These are phyloP conservation scores for Massarina eburnea DNA, from an alignment of 2,329 filamentous ascomycete species.

Conservation along the genomic window DNA sequence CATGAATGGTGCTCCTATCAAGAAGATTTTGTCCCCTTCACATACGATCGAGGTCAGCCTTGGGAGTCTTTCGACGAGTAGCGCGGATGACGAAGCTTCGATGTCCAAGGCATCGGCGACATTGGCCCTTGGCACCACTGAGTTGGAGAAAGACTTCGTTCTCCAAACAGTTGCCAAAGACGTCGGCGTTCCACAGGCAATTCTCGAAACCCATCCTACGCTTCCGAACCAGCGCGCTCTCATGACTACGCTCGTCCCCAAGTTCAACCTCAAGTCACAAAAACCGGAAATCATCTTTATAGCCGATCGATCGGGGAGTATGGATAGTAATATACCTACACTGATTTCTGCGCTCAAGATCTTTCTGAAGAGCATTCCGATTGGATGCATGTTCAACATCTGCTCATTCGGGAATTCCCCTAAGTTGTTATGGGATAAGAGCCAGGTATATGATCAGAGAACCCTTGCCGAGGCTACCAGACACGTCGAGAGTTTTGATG, in stretches of 20 bases:
- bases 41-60: slow-evolving; percentile 67
- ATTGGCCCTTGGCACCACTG: slow-evolving; percentile 53
- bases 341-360: slow-evolving; percentile 59
- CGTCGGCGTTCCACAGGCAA: slow-evolving; percentile 58
- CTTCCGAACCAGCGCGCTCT: slow-evolving; percentile 63
- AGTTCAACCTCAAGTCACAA: slow-evolving; percentile 59
- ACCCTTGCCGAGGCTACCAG: not conserved
- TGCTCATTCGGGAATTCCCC: slow-evolving; percentile 60
- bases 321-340: slow-evolving; percentile 56
- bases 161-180: slow-evolving; percentile 63
- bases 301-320: slow-evolving; percentile 69
- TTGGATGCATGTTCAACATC: slow-evolving; percentile 67
- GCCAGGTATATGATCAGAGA: slow-evolving; percentile 39
- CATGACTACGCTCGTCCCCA: slow-evolving; percentile 69
- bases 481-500: slow-evolving; percentile 46
- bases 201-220: slow-evolving; percentile 65
- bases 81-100: slow-evolving; percentile 48
- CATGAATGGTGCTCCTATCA: slow-evolving; percentile 58
- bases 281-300: slow-evolving; percentile 68
- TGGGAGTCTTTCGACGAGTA: slow-evolving; percentile 55
- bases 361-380: slow-evolving; percentile 65
- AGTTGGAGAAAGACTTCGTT: slow-evolving; percentile 66
- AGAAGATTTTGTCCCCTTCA: slow-evolving; percentile 63
- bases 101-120: slow-evolving; percentile 62
- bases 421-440: slow-evolving; percentile 50